Base-by-base conservation (phyloP, 140 eudicot genomes). In the Bidens hawaiensis region DNA sequence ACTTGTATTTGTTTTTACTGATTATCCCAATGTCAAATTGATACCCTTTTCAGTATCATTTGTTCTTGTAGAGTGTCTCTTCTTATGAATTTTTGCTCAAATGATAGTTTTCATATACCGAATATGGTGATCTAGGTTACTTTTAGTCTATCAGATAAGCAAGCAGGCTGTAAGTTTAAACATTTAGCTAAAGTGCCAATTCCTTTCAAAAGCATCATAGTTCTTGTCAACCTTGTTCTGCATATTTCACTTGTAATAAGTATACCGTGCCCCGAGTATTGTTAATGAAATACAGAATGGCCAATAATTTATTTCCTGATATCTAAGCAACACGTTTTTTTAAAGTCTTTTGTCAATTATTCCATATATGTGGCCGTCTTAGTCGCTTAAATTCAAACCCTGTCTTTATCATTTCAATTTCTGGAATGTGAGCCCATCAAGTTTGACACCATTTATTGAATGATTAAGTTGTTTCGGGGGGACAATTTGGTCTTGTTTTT, bases 331-430 rank as follows among this genome's bases (percentile, higher is more conserved):
- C 22, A 28, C 28, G 1, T 17, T n/a, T n/a, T n/a, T 62, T 43
- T 40, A n/a, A 47, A 13, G 46, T 28, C 46, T 64, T 51, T 36
- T n/a, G 45, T 64, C 27, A 15, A 45, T 64, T 45, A 36, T 65
- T 51, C 9, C 66, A 38, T n/a, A 34, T 38, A 59, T 34, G 21
- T 33, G 72, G n/a, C n/a, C n/a, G n/a, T n/a, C n/a, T n/a, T n/a
- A n/a, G n/a, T 53, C 11, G 30, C 58, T 17, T 42, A 42, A 16
- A 28, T 68, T 28, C 67, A 45, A 69, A 36, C 27, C 38, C 10
- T 41, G 42, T 54, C 54, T 54, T 53, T 54, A 22, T 21, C 73
- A 53, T 40, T 67, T 67, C 64, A 6, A 38, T 67, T 25, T 54
- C 45, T 2, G 45, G 45, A 54, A 55, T 67, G 25, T 25, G 54